Conservation (phyloP, 1,284 basidiomycete genomes). For the Trametes hirsuta region DNA sequence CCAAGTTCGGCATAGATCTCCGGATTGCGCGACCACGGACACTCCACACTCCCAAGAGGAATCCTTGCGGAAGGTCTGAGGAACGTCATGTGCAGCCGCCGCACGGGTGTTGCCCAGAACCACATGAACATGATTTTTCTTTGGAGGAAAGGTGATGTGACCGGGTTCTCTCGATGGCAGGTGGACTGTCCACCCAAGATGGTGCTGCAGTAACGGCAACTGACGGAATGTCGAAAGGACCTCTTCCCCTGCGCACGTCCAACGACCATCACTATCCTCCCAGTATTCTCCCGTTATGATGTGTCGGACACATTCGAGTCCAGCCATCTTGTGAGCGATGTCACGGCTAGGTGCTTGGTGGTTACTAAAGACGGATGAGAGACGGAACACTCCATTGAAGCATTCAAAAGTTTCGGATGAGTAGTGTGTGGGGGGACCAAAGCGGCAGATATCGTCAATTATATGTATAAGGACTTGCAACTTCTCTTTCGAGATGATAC, state of each 20-base stretch:
- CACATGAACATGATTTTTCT: too few species aligned
- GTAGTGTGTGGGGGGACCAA: conserved; percentile 36
- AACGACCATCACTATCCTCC: conserved; percentile 35
- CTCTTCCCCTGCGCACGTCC: background rate
- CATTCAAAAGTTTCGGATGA: conserved; percentile 42
- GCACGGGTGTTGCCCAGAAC: too few species aligned
- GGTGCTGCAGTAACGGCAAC: background rate
- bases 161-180: too few species aligned
- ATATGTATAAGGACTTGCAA: conserved; percentile 41
- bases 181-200: background rate
- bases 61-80: too few species aligned
- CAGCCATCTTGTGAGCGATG: conserved; percentile 37
- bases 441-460: conserved; percentile 33
- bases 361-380: conserved; percentile 39
- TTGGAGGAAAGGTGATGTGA: too few species aligned
- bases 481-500: conserved; percentile 39
- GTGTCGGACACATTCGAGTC: conserved; percentile 41
- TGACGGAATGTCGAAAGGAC: background rate
- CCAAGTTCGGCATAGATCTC: background rate
- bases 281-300: conserved; percentile 17
- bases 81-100: too few species aligned
- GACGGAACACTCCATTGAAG: conserved; percentile 42
- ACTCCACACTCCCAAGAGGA: background rate
- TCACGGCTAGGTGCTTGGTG: conserved; percentile 42
- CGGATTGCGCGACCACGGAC: background rate